Evolutionary conservation across 2,329 filamentous ascomycete species (phyloP), one percentile per base, ranked within the genome.

Genomic region (Mycocentrospora acerina): DNA sequence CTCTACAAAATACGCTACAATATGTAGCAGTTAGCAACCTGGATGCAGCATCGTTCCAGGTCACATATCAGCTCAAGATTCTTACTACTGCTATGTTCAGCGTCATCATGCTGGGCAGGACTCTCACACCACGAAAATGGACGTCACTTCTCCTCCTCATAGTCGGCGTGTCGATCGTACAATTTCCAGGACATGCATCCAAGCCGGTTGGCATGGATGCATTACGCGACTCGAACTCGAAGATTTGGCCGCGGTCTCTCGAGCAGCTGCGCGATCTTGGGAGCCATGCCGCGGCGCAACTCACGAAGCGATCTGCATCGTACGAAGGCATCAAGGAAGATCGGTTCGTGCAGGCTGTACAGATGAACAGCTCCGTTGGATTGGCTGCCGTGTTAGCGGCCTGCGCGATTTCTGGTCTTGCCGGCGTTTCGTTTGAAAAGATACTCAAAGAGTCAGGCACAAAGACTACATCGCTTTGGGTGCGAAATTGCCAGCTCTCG

Each of bases 61-160:
- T 95, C 42, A 81, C 93, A 17, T 95, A 93, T 64, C 91, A 98
- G 69, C 75, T 97, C 41, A 96, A 96, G 79, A 93, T 97, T 48
- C 79, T 96, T 47, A 88, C 88, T 2, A 93, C 89, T 0, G 90
- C 93, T 2, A 68, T 96, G 19, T 95, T 95, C 68, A 93, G 87
- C 48, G 84, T 95, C 26, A 68, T 82, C 4, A 77, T 97, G 61
- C 76, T 97, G 13, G 81, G 83, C 15, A 79, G 86, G 41, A 77
- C 78, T 6, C 74, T 96, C 17, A 81, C 86, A 1, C 58, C 77
- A 10, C 84, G 83, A 55, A 87, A 87, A 62, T 97, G 90, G 91
- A 62, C 86, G 8, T 81, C 90, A 4, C 76, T 97, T 12, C 62
- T 95, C 13, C 70, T 95, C 10, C 76, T 98, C 14, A 86, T 90